Conservation (phyloP, 805 yeast species). For the Pichia insulana region DNA sequence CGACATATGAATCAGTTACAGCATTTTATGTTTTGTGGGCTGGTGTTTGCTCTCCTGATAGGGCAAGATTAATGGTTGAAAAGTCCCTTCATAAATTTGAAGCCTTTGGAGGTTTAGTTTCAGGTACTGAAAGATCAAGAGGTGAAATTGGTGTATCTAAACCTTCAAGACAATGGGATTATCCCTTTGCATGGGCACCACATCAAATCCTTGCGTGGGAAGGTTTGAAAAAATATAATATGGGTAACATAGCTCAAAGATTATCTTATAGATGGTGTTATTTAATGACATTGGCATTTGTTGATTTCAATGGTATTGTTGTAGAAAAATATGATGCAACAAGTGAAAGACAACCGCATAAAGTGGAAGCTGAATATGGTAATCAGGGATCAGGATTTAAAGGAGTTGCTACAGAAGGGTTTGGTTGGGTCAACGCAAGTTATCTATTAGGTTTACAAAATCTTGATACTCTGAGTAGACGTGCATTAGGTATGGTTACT, state of each 20-base stretch:
- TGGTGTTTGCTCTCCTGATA: conserved; percentile 52
- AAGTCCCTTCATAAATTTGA: conserved; percentile 64
- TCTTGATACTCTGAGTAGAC: conserved; percentile 53
- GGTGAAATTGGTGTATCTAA: conserved; percentile 60
- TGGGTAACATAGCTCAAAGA: conserved; percentile 55
- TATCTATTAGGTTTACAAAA: conserved; percentile 64
- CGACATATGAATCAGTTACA: conserved; percentile 76
- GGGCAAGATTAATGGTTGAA: conserved; percentile 55
- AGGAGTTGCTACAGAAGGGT: conserved; percentile 93
- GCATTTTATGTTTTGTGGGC: conserved; percentile 92
- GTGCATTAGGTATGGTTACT: conserved; percentile 74
- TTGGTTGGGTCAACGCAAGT: conserved; percentile 97
- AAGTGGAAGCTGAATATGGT: conserved; percentile 93
- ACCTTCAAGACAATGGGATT: conserved; percentile 97
- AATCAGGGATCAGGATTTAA: conserved; percentile 90
- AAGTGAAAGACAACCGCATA: conserved; percentile 73
- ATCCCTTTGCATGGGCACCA: conserved; percentile 98
- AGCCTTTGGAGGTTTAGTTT: conserved; percentile 79
- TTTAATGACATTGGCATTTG: conserved; percentile 82
- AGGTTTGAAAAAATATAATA: conserved; percentile 67
- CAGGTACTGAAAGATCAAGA: conserved; percentile 70
- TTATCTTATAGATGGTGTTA: conserved; percentile 83
- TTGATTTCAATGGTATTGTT: conserved; percentile 87
- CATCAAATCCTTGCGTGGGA: conserved; percentile 94
- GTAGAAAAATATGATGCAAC: conserved; percentile 94